These are phyloP conservation scores for Thermomucor indicae-seudaticae DNA, from an alignment of 371 early-diverging fungal genomes.

Conservation along the genomic window DNA sequence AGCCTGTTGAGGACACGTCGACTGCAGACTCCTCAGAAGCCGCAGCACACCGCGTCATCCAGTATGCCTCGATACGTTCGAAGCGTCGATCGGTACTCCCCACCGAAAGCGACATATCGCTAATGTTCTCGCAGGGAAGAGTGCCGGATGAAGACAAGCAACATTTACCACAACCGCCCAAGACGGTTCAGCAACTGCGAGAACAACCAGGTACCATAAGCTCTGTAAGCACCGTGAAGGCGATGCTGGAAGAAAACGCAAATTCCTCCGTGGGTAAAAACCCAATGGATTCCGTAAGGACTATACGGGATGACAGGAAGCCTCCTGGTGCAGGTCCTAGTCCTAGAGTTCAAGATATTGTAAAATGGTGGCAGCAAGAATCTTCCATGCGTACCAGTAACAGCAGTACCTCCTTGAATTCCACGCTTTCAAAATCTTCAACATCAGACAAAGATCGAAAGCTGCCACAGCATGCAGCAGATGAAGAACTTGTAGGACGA, in stretches of 20 bases:
- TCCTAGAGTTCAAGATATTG: slow-evolving; percentile 3
- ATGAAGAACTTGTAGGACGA: not conserved
- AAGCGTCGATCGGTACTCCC: slow-evolving; percentile 3
- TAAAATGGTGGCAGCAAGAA: slow-evolving; percentile 13
- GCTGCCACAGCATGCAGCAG: not conserved
- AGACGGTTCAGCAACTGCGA: no score
- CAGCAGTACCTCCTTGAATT: not conserved
- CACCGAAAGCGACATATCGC: not conserved
- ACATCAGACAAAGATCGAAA: not conserved
- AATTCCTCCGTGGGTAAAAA: not conserved
- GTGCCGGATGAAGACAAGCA: no score
- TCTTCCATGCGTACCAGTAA: not conserved
- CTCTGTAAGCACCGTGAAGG: no score
- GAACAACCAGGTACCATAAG: no score
- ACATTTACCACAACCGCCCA: no score
- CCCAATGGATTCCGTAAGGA: not conserved
- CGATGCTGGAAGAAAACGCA: not conserved
- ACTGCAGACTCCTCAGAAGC: not conserved
- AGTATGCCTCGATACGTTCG: slow-evolving; percentile 6
- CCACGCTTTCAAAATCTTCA: not conserved
- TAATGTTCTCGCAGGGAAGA: no score
- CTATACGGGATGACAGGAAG: not conserved
- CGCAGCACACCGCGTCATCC: slow-evolving; percentile 3
- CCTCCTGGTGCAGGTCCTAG: not conserved
- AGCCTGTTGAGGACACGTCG: not conserved